phyloP scores from a whole-genome alignment of 2,329 filamentous ascomycete species.

The Chaetomium strumarium region DNA sequence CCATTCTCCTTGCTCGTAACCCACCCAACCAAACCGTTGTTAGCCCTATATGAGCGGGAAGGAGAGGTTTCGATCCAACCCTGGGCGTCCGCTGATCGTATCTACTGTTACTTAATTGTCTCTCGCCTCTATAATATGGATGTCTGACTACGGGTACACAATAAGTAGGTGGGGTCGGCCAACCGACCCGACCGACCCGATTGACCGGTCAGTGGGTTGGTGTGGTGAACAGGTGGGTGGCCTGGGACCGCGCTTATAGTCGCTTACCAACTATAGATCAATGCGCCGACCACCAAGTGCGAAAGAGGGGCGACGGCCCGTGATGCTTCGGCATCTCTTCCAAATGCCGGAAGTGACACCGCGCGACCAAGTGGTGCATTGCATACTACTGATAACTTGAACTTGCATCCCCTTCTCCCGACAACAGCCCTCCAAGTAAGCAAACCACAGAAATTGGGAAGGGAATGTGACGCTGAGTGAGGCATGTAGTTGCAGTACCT shows the following conservation, averaged over 20 bases:
- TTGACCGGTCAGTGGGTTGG: neutral
- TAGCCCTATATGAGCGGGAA: neutral
- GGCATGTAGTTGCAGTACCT: no score
- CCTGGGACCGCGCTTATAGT: neutral
- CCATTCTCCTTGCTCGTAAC: neutral
- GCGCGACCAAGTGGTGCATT: no score
- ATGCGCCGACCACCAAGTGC: neutral
- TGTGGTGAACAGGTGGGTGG: neutral
- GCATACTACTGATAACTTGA: no score
- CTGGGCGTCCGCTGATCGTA: neutral
- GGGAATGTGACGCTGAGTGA: no score
- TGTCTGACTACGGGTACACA: no score
- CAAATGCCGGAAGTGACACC: no score
- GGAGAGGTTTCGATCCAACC: neutral
- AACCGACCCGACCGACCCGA: conserved; percentile 5
- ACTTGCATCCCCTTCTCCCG: no score
- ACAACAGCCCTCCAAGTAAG: no score
- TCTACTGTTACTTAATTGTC: neutral
- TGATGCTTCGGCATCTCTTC: neutral
- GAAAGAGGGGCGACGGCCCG: neutral
- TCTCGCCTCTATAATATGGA: neutral
- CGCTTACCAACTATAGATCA: neutral
- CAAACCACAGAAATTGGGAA: no score
- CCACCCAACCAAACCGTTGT: neutral
- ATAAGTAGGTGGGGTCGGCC: no score